A percentile compares a stretch with the other conserved stretches of the same genome.
Evolutionary conservation across 2,329 filamentous ascomycete species (phyloP).

Genomic region (Scedosporium aurantiacum): DNA sequence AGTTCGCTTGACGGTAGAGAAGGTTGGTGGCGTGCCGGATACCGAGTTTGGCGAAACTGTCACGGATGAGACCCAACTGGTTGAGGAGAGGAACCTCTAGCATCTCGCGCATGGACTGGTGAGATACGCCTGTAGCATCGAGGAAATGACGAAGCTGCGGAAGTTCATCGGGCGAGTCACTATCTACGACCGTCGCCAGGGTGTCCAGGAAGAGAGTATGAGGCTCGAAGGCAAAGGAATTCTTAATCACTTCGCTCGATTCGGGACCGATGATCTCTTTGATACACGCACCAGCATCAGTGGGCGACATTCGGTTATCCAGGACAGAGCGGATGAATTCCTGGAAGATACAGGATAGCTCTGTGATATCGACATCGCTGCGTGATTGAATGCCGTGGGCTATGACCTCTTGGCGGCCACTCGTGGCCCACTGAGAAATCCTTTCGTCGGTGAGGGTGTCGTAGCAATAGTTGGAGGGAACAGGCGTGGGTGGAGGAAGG

Average conservation of each 20-base stretch:
- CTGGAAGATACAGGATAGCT: conserved; percentile 65
- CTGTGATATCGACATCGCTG: conserved; percentile 55
- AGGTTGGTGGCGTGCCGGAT: conserved; percentile 88
- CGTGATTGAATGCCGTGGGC: conserved; percentile 53
- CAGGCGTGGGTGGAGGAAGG: conserved; percentile 18
- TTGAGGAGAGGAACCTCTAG: conserved; percentile 72
- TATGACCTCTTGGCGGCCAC: conserved; percentile 56
- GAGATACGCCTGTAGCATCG: conserved; percentile 59
- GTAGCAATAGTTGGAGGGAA: conserved; percentile 52
- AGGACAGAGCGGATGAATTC: conserved; percentile 72
- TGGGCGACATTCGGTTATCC: conserved; percentile 53
- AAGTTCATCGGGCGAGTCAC: conserved; percentile 42
- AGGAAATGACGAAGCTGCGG: conserved; percentile 55
- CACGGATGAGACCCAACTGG: conserved; percentile 67
- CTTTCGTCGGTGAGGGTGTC: conserved; percentile 62
- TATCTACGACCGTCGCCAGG: conserved; percentile 66
- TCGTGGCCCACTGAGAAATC: conserved; percentile 55
- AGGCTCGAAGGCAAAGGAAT: conserved; percentile 45
- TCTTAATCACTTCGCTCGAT: conserved; percentile 36
- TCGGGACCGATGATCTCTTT: conserved; percentile 60
- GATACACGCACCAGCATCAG: conserved; percentile 60
- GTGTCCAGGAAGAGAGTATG: conserved; percentile 72
- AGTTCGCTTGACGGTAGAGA: conserved; percentile 91
- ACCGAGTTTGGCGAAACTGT: conserved; percentile 72
- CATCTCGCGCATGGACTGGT: conserved; percentile 63